phyloP scores from a whole-genome alignment of 352 stramenopile genomes.

The Thraustochytrium striatum region DNA sequence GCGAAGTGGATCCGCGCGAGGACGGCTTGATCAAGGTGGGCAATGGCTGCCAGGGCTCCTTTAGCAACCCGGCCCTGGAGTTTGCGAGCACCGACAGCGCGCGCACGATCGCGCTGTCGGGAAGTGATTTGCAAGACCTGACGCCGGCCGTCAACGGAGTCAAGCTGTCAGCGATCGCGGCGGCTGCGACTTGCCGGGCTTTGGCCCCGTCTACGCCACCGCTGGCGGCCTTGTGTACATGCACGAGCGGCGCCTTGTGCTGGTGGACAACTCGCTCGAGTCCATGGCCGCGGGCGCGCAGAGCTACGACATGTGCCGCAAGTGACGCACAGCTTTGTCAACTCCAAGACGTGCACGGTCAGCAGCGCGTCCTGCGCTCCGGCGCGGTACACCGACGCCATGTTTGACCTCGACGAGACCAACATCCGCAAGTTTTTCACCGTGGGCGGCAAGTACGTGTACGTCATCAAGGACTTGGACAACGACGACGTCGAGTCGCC shows the following conservation, averaged over 20 bases:
- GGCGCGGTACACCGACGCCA: neutral
- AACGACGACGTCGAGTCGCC: neutral
- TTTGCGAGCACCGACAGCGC: neutral
- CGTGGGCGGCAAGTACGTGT: conserved; percentile 24
- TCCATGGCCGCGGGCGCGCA: neutral
- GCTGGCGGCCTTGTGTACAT: neutral
- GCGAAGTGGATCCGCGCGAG: neutral
- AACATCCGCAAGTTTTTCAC: conserved; percentile 36
- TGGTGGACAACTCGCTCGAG: neutral
- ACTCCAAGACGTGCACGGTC: conserved; percentile 36
- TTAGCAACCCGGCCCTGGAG: neutral
- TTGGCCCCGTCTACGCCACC: neutral
- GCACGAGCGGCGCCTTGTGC: neutral
- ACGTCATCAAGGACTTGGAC: conserved; percentile 41
- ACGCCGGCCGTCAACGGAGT: neutral
- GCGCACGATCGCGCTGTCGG: neutral
- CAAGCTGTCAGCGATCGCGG: neutral
- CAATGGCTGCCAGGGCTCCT: neutral
- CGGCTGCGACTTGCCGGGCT: neutral
- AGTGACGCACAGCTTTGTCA: conserved; percentile 48
- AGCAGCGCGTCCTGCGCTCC: conserved; percentile 19
- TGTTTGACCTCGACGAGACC: conserved; percentile 3
- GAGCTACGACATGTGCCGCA: neutral
- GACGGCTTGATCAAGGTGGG: neutral
- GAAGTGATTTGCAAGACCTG: neutral